Base-by-base conservation (phyloP, 2,329 filamentous ascomycete genomes). In the Aspergillus hiratsukae region DNA sequence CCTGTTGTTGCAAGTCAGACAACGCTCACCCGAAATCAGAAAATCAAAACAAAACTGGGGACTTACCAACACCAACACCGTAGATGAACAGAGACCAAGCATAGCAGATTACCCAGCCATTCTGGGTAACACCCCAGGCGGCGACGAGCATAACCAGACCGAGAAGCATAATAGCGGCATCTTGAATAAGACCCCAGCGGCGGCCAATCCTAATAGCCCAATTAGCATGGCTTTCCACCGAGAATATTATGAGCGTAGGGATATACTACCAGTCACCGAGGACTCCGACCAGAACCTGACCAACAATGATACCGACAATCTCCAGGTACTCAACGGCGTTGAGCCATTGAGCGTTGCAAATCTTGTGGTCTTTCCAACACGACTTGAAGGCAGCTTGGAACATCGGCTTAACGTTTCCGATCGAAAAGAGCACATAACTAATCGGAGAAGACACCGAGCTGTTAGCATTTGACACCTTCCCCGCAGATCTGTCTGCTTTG, bases 101-200 rank as follows among this genome's bases (percentile, higher is more conserved):
- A 73, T 97, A 97, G 82, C 91, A 96, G 69, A 97, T 96, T 56
- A 97, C 89, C 93, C 93, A 97, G 66, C 92, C 92, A 69, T 97
- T 87, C 51, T 95, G 81, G 37, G 84, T 90, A 31, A 88, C 76
- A 60, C 92, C 93, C 93, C 93, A 97, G 25, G 89, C 88, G 58
- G 90, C 90, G 50, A 90, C 95, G 56, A 97, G 83, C 89, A 97
- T 94, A 67, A 96, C 69, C 21, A 97, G 82, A 79, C 93, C 93
- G 65, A 96, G 67, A 64, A 97, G 90, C 93, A 97, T 97, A 80
- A 97, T 92, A 59, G 83, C 72, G 46, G 93, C 93, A 76, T 97
- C 93, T 76, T 97, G 93, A 65, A 97, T 96, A 23, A 97, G 82
- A 82, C 93, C 93, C 85, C 88, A 97, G 66, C 93, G 89, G 70